Conservation (phyloP, 2,329 filamentous ascomycete genomes). For the Reticulascus tulasneorum region DNA sequence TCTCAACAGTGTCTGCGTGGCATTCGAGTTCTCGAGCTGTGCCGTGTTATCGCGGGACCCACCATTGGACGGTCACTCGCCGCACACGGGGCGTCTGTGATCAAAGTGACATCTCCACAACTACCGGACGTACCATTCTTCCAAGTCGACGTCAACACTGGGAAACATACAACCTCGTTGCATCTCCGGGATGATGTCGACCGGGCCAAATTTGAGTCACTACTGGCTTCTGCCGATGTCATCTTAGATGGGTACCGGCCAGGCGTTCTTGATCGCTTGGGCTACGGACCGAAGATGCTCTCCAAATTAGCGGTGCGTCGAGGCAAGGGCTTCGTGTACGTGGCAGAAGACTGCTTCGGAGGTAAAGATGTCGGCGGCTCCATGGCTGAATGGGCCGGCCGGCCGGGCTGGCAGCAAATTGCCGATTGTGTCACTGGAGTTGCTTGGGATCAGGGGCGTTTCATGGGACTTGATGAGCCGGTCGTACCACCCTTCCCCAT, state of each 20-base stretch:
- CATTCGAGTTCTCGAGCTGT: conserved; percentile 64
- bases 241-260: conserved; percentile 62
- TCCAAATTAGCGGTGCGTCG: conserved; percentile 42
- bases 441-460: conserved; percentile 46
- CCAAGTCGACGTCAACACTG: conserved; percentile 61
- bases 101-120: conserved; percentile 59
- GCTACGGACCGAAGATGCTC: conserved; percentile 50
- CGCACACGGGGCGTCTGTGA: conserved; percentile 64
- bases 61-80: conserved; percentile 62
- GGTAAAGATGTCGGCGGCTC: conserved; percentile 38
- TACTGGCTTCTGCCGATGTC: conserved; percentile 55
- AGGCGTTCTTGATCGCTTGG: conserved; percentile 52
- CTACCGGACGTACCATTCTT: conserved; percentile 62
- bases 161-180: conserved; percentile 57
- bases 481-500: conserved; percentile 56
- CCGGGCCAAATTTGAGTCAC: conserved; percentile 45
- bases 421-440: conserved; percentile 55
- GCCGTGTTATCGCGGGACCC: conserved; percentile 64
- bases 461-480: conserved; percentile 52
- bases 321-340: conserved; percentile 56
- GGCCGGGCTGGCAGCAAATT: conserved; percentile 62
- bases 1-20: conserved; percentile 43
- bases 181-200: conserved; percentile 48
- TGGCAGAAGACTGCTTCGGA: conserved; percentile 62
- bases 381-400: conserved; percentile 45